Base-by-base conservation (phyloP, 2,329 filamentous ascomycete species). In the Verticillium nonalfalfae region DNA sequence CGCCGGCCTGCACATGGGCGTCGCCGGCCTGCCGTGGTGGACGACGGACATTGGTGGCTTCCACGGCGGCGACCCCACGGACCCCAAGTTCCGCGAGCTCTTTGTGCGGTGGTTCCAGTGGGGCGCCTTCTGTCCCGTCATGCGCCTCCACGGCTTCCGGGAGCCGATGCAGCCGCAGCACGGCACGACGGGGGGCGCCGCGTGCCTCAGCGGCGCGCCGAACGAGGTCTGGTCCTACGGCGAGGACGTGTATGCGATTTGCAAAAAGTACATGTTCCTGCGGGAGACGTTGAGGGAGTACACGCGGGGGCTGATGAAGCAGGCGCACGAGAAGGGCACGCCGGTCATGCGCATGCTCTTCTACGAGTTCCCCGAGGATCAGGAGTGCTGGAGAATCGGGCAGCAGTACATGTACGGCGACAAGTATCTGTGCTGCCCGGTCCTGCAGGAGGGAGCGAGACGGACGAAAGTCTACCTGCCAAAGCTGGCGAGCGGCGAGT, bases 21-120 rank as follows among this genome's bases (percentile, higher is more conserved):
- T 89, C 4, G 78, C 85, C 0, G 87, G 87, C 0, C 78, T 89
- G 10, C 81, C 85, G 0, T 89, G 86, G 86, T 90, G 85, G 85
- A 90, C 87, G 0, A 90, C 86, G 0, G 87, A 90, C 66, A 89
- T 90, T 59, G 87, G 87, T 1, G 87, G 87, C 0, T 90, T 90
- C 68, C 86, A 89, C 67, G 86, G 86, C 5, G 87, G 87, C 0
- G 78, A 86, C 63, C 84, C 85, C 0, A 70, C 75, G 1, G 80
- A 87, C 56, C 72, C 75, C 1, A 75, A 67, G 0, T 90, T 89
- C 71, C 77, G 85, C 7, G 87, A 90, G 68, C 73, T 90, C 0
- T 85, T 89, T 62, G 81, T 85, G 1, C 75, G 87, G 1, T 90
- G 87, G 87, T 90, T 90, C 70, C 86, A 89, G 67, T 90, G 86